Evolutionary conservation across 1,139 yeast genomes (phyloP).

Genomic region (Blastobotrys aristatus): DNA sequence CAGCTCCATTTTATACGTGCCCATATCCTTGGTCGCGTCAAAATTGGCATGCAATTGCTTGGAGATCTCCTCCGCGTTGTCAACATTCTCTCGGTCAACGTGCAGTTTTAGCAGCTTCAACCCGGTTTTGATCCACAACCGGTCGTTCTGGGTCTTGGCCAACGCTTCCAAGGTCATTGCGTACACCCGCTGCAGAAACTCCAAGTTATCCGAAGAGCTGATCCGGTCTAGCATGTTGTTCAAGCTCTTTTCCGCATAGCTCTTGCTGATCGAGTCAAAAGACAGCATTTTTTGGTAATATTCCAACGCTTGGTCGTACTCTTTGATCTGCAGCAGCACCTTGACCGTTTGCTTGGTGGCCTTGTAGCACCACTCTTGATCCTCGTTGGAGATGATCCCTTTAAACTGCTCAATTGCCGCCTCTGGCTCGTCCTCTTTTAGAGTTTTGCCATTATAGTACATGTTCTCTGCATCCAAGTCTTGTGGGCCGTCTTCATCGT

Average conservation of each 20-base stretch:
- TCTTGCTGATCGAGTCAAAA: conserved; percentile 30
- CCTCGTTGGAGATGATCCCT: conserved; percentile 34
- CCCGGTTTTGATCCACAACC: conserved; percentile 54
- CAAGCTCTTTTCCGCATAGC: conserved; percentile 60
- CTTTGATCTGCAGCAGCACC: conserved; percentile 39
- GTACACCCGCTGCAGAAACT: conserved; percentile 31
- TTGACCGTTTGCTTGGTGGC: conserved; percentile 64
- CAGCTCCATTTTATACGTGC: conserved; percentile 48
- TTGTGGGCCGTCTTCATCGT: conserved; percentile 36
- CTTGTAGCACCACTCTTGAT: conserved; percentile 44
- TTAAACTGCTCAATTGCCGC: conserved; percentile 45
- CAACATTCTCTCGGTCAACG: conserved; percentile 39
- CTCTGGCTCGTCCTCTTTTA: conserved; percentile 54
- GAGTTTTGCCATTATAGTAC: conserved; percentile 56
- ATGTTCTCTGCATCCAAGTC: conserved; percentile 39
- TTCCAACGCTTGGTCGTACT: conserved; percentile 36
- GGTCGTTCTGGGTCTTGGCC: conserved; percentile 38
- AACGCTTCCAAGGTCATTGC: conserved; percentile 29
- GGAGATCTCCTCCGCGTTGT: conserved; percentile 42
- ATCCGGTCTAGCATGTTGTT: conserved; percentile 45
- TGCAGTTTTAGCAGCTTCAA: conserved; percentile 48
- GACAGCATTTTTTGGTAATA: conserved; percentile 33
- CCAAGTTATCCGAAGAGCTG: conserved; percentile 20
- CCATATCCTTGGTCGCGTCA: conserved; percentile 25
- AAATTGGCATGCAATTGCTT: conserved; percentile 35